Evolutionary conservation across 2,329 filamentous ascomycete species (phyloP).

Genomic region (Trichoderma sp.): DNA sequence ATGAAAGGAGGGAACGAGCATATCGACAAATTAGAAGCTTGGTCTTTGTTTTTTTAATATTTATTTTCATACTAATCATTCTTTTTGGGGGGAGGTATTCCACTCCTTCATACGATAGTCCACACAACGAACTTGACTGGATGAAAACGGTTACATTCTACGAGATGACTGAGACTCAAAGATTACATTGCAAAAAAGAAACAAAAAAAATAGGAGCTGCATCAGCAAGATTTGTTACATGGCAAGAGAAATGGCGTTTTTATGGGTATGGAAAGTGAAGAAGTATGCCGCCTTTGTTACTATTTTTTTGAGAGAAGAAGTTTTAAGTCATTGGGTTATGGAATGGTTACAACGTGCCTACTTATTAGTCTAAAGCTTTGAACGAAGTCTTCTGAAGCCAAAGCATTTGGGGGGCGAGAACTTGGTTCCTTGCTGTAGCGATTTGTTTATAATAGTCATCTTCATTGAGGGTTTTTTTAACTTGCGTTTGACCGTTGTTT

Average conservation of each 20-base stretch:
- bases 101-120: conserved; percentile 11
- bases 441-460: conserved; percentile 1
- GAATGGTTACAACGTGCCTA: background rate
- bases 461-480: background rate
- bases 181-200: background rate
- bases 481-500: background rate
- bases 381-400: background rate
- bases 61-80: conserved; percentile 19
- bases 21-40: conserved; percentile 9
- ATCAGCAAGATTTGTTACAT: conserved; percentile 16
- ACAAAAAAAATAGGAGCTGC: background rate
- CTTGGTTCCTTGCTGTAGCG: background rate
- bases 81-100: background rate
- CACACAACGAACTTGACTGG: conserved; percentile 11
- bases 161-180: background rate
- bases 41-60: conserved; percentile 13
- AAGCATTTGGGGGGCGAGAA: background rate
- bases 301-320: conserved; percentile 10
- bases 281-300: background rate
- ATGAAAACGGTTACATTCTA: conserved; percentile 6
- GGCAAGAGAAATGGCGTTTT: conserved; percentile 18
- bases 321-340: conserved; percentile 3
- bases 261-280: conserved; percentile 3
- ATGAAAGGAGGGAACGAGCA: background rate
- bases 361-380: background rate